Percentiles rank a stretch among this genome's conserved stretches.
These are phyloP conservation scores for Candida parachauliodes DNA, from an alignment of 805 yeast genomes.

Conservation along the genomic window DNA sequence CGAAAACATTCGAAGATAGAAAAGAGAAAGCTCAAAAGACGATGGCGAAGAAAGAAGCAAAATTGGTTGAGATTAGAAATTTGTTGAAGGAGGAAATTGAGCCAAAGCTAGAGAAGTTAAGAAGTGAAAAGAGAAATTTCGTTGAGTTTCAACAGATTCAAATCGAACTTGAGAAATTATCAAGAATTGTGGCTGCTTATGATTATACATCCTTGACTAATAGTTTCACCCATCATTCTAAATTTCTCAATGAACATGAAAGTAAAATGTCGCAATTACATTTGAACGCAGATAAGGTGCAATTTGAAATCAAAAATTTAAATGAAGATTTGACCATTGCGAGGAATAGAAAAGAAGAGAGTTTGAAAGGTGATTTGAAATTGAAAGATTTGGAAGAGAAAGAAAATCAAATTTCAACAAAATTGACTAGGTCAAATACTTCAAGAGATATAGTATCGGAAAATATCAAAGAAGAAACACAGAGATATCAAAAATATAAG, in stretches of 20 bases:
- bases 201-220: constrained; percentile 50
- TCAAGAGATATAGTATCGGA: constrained; percentile 54
- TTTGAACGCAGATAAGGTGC: constrained; percentile 42
- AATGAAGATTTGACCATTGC: constrained; percentile 57
- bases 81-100: constrained; percentile 83
- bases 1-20: constrained; percentile 91
- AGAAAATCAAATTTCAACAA: constrained; percentile 58
- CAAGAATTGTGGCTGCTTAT: constrained; percentile 73
- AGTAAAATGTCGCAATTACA: constrained; percentile 38
- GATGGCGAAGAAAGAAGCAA: constrained; percentile 85
- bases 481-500: constrained; percentile 29
- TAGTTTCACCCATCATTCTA: constrained; percentile 42
- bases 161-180: constrained; percentile 70
- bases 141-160: constrained; percentile 85
- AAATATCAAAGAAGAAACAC: constrained; percentile 52
- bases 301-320: constrained; percentile 54
- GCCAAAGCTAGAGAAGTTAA: constrained; percentile 79
- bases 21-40: constrained; percentile 89
- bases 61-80: constrained; percentile 70
- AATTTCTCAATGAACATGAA: constrained; percentile 40
- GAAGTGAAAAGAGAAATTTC: constrained; percentile 77
- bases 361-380: constrained; percentile 56
- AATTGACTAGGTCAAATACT: constrained; percentile 65
- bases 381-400: constrained; percentile 55
- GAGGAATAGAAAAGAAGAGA: constrained; percentile 51